phyloP scores from a whole-genome alignment of 306 rosid species.

The Lotus japonicus region DNA sequence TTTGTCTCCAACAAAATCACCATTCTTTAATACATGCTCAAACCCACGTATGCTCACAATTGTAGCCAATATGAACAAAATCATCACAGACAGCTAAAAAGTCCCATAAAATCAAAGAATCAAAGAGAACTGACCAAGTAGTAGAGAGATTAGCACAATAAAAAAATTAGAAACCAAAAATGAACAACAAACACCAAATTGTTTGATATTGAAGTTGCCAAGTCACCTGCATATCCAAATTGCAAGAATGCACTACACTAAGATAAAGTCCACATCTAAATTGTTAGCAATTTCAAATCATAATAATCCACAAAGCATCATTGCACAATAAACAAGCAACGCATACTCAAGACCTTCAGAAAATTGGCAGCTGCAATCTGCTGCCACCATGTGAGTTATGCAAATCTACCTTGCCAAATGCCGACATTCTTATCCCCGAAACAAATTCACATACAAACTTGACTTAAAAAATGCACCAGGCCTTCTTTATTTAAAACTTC shows the following conservation, averaged over 20 bases:
- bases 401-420: not conserved
- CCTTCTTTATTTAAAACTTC: not conserved
- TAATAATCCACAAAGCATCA: too few relatives aligned
- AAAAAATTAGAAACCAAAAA: not conserved
- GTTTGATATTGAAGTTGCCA: not conserved
- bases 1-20: slow-evolving; percentile 7
- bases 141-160: not conserved
- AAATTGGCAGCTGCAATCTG: too few relatives aligned
- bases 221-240: slow-evolving; percentile 6
- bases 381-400: not conserved
- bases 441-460: not conserved
- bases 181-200: not conserved
- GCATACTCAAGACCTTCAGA: too few relatives aligned
- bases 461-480: not conserved
- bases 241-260: not conserved
- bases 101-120: not conserved
- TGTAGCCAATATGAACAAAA: not conserved
- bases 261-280: slow-evolving; percentile 8
- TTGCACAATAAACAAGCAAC: too few relatives aligned
- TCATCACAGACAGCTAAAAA: not conserved
- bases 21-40: not conserved
- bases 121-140: slow-evolving; percentile 4
- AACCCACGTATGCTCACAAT: not conserved
- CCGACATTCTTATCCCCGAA: not conserved
- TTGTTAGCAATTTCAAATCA: too few relatives aligned